Evolutionary conservation across 2,329 filamentous ascomycete genomes (phyloP).

Genomic region (Ceratocystis destructans): DNA sequence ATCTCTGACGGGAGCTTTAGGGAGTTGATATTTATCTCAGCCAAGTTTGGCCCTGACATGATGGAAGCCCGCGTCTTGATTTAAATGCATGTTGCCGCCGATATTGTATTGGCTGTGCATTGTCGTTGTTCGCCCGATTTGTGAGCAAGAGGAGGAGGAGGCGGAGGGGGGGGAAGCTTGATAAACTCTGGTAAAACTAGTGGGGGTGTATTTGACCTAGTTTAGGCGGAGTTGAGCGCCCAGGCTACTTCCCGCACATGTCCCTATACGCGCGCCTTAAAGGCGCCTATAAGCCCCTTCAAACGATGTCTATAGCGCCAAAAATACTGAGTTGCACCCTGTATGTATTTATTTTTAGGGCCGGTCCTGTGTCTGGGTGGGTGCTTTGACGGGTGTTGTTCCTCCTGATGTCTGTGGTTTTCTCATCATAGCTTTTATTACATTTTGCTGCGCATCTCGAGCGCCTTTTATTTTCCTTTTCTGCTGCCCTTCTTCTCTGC

Average conservation of each 20-base stretch:
- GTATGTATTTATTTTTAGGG: neutral
- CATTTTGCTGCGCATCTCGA: neutral
- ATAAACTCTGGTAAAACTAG: neutral
- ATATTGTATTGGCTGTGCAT: neutral
- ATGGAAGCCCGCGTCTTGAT: too few relatives aligned
- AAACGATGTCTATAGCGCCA: neutral
- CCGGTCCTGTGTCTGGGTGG: neutral
- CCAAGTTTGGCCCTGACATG: too few relatives aligned
- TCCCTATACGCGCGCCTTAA: neutral
- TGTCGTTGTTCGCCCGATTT: neutral
- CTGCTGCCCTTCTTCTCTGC: neutral
- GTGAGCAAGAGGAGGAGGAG: neutral
- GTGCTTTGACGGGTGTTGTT: neutral
- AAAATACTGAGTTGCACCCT: neutral
- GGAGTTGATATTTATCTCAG: too few relatives aligned
- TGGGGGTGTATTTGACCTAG: too few relatives aligned
- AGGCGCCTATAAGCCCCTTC: neutral
- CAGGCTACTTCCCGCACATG: neutral
- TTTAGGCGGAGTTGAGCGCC: neutral
- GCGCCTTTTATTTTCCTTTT: neutral
- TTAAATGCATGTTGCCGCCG: neutral
- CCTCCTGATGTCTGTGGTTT: neutral
- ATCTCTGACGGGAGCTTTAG: too few relatives aligned
- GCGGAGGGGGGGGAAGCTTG: neutral
- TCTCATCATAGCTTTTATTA: neutral